phyloP scores from a whole-genome alignment of 2,329 filamentous ascomycete genomes.

The Aureobasidium sp. region DNA sequence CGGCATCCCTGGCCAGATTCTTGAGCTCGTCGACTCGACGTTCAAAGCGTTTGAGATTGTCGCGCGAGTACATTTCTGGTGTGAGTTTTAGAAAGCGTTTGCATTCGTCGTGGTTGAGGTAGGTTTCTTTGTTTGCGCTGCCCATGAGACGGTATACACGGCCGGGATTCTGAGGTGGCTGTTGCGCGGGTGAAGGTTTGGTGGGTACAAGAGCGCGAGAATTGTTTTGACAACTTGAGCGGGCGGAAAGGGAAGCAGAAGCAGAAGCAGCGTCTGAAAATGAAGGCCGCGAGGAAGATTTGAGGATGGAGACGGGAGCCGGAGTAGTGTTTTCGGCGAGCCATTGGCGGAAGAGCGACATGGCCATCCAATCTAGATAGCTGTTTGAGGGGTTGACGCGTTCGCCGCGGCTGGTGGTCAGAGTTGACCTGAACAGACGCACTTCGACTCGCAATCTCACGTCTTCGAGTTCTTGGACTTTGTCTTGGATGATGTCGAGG shows the following conservation, averaged over 20 bases:
- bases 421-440: slow-evolving; percentile 70
- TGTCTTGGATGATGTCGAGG: slow-evolving; percentile 87
- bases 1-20: slow-evolving; percentile 69
- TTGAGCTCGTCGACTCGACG: slow-evolving; percentile 84
- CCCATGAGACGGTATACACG: slow-evolving; percentile 74
- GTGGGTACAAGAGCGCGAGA: slow-evolving; percentile 5
- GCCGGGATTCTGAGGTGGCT: slow-evolving; percentile 52
- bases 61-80: slow-evolving; percentile 74
- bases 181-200: slow-evolving; percentile 24
- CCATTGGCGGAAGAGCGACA: slow-evolving; percentile 87
- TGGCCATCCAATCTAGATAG: slow-evolving; percentile 83
- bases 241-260: background rate
- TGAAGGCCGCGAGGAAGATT: slow-evolving; percentile 21
- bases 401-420: slow-evolving; percentile 74
- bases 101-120: slow-evolving; percentile 77
- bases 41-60: slow-evolving; percentile 82
- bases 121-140: slow-evolving; percentile 51
- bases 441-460: slow-evolving; percentile 71
- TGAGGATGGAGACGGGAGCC: slow-evolving; percentile 49
- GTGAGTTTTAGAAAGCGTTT: slow-evolving; percentile 82
- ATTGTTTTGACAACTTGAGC: slow-evolving; percentile 20
- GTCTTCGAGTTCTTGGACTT: slow-evolving; percentile 86
- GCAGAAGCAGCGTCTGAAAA: slow-evolving; percentile 9
- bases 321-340: slow-evolving; percentile 83
- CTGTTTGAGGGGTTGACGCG: slow-evolving; percentile 70